Base-by-base conservation (phyloP, 345 rosid genomes). In the Isatis tinctoria region DNA sequence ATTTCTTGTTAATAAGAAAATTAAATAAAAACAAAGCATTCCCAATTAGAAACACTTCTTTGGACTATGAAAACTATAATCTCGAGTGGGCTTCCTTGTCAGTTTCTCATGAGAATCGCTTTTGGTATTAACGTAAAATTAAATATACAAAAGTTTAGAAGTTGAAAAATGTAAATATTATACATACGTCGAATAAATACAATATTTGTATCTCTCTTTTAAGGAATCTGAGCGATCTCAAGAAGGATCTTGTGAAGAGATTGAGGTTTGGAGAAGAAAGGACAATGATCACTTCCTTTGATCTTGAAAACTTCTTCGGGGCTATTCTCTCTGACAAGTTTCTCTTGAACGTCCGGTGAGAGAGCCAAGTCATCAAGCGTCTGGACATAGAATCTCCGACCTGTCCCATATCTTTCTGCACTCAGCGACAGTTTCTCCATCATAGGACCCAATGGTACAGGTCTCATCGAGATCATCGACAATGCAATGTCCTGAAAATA, bases 201-300 rank as follows among this genome's bases (percentile, higher is more conserved):
- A 62, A 52, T 17, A 56, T 4, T 24, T 30, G 3, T 12, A 8
- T 30, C 16, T 27, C 0, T 47, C 17, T 11, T 59, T 82, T 74
- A 91, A 27, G 89, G 87, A 77, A 91, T 87, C 60, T 87, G 95
- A 39, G 86, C 86, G 16, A 94, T 91, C 73, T 94, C 97, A 57
- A 87, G 64, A 74, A 91, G 70, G 26, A 88, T 87, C 81, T 91
- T 94, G 81, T 94, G 95, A 48, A 94, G 85, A 0, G 97, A 88
- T 78, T 85, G 95, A 18, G 96, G 97, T 80, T 94, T 94, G 10
- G 96, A 91, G 83, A 94, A 87, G 87, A 91, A 94, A 3, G 98
- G 97, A 65, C 93, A 89, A 78, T 94, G 98, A 32, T 94, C 97
- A 72, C 96, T 89, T 73, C 93, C 97, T 81, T 88, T 94, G 67